Conservation (phyloP, 768 basidiomycete species). For the Paxillus involutus region DNA sequence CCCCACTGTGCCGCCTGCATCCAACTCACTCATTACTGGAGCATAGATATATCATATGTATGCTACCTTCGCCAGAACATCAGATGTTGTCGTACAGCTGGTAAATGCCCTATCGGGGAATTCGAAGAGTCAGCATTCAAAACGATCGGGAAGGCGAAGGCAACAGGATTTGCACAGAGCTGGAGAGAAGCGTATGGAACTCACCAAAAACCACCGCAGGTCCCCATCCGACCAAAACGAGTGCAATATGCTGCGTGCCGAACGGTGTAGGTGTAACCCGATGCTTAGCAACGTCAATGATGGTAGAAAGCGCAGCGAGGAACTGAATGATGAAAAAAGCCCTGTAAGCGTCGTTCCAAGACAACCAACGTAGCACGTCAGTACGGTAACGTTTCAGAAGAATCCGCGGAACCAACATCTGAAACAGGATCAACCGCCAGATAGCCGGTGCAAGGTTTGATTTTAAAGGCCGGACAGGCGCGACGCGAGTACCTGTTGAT, state of each 20-base stretch:
- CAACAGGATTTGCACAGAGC: too few species aligned
- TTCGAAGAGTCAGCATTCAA: not conserved
- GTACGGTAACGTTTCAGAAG: not conserved
- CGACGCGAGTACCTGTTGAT: slow-evolving; percentile 2
- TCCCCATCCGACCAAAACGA: slow-evolving; percentile 60
- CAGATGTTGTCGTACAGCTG: slow-evolving; percentile 38
- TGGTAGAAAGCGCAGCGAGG: slow-evolving; percentile 48
- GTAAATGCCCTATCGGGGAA: slow-evolving; percentile 34
- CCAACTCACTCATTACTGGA: not conserved
- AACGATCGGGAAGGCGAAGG: not conserved
- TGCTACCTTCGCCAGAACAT: slow-evolving; percentile 32
- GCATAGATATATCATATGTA: not conserved
- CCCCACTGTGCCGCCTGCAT: too few species aligned
- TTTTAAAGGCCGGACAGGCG: not conserved
- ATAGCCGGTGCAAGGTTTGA: slow-evolving; percentile 41
- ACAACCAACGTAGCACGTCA: not conserved
- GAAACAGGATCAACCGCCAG: slow-evolving; percentile 55
- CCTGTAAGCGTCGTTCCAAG: slow-evolving; percentile 24
- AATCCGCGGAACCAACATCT: slow-evolving; percentile 41
- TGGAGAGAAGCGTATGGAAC: slow-evolving; percentile 14
- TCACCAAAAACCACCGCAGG: slow-evolving; percentile 56
- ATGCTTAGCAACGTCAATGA: slow-evolving; percentile 47
- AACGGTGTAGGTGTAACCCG: slow-evolving; percentile 47
- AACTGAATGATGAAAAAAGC: slow-evolving; percentile 46
- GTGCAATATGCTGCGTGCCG: slow-evolving; percentile 64